Evolutionary conservation across 352 stramenopile genomes (phyloP).

Genomic region (Phytophthora citricola): DNA sequence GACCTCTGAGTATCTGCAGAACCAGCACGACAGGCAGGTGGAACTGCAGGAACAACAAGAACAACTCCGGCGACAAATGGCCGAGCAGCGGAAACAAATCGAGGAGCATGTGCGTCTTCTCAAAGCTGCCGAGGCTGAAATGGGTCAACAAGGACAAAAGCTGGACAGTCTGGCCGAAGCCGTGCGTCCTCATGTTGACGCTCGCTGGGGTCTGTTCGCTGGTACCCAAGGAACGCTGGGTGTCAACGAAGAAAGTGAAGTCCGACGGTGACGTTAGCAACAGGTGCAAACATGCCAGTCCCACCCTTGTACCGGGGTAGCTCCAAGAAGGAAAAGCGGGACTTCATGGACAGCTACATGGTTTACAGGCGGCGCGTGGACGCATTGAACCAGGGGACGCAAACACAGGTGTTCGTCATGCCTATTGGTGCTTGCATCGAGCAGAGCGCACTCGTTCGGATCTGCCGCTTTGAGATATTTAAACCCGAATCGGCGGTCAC

Average conservation of each 20-base stretch:
- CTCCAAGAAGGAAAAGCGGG: conserved; percentile 12
- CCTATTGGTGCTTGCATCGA: background rate
- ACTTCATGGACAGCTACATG: conserved; percentile 15
- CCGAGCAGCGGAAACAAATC: conserved; percentile 8
- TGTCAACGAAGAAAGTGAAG: conserved; percentile 7
- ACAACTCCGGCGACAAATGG: conserved; percentile 3
- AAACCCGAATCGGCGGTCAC: background rate
- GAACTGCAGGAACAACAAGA: background rate
- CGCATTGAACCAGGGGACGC: background rate
- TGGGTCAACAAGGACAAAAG: conserved; percentile 4
- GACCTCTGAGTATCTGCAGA: background rate
- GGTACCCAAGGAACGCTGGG: no score
- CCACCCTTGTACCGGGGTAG: conserved; percentile 5
- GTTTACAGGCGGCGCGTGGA: conserved; percentile 1
- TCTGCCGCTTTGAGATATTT: background rate
- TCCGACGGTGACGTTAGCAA: conserved; percentile 3
- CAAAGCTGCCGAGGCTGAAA: conserved; percentile 2
- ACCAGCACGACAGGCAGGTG: background rate
- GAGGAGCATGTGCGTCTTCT: conserved; percentile 13
- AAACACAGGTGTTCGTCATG: background rate
- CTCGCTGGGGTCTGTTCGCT: conserved; percentile 7
- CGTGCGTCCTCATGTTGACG: conserved; percentile 3
- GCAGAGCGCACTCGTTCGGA: background rate
- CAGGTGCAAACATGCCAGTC: background rate
- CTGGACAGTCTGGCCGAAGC: conserved; percentile 11